These are phyloP conservation scores for Sugiyamaella paludigena DNA, from an alignment of 1,139 yeast species.

Conservation along the genomic window DNA sequence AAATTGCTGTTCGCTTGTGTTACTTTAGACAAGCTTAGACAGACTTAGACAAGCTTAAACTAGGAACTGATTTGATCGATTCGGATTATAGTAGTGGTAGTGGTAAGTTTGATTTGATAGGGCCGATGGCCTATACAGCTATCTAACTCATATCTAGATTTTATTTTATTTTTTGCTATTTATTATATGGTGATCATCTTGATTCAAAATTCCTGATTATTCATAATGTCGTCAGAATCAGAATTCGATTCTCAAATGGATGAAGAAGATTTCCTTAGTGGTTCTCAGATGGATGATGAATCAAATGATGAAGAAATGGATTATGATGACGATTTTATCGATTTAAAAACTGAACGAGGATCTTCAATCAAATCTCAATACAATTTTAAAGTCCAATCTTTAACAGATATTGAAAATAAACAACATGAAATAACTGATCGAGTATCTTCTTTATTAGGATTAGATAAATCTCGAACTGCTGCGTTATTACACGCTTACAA, in stretches of 20 bases:
- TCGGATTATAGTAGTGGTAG: no score
- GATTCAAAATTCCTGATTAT: no score
- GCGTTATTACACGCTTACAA: slow-evolving; percentile 57
- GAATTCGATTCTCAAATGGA: slow-evolving; percentile 15
- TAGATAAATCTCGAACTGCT: slow-evolving; percentile 45
- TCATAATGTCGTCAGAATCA: slow-evolving; percentile 10
- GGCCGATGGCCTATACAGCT: no score
- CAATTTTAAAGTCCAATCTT: slow-evolving; percentile 31
- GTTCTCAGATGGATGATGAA: neutral
- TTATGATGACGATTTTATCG: slow-evolving; percentile 8
- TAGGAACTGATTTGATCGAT: neutral
- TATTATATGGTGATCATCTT: neutral
- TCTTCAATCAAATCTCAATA: slow-evolving; percentile 29
- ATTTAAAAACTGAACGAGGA: slow-evolving; percentile 3
- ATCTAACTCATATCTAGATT: no score
- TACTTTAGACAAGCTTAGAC: neutral
- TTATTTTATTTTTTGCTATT: neutral
- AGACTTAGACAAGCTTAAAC: neutral
- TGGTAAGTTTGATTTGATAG: neutral
- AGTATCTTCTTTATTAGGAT: slow-evolving; percentile 38
- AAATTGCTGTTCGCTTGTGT: no score
- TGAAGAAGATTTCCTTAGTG: slow-evolving; percentile 9
- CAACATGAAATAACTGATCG: slow-evolving; percentile 32
- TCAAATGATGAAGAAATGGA: slow-evolving; percentile 17
- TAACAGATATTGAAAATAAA: slow-evolving; percentile 31